Evolutionary conservation across 2,329 filamentous ascomycete species (phyloP).

Genomic region (Clonostachys solani): DNA sequence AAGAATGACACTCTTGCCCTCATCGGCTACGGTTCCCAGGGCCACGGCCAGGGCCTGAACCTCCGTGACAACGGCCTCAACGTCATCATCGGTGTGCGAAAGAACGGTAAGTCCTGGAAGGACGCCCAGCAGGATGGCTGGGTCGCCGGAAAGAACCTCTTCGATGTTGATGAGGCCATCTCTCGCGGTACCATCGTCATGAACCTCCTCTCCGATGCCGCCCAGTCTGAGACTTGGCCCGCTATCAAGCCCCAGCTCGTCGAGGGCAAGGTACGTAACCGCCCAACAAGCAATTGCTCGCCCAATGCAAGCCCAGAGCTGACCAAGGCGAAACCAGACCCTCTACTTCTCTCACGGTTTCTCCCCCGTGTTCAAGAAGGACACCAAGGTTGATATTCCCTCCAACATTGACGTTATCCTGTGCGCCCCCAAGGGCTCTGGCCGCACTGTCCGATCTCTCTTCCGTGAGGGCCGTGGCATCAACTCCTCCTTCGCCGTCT

Average conservation of each 20-base stretch:
- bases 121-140: conserved; percentile 96
- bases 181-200: conserved; percentile 91
- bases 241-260: conserved; percentile 95
- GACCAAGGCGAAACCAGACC: conserved; percentile 52
- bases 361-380: conserved; percentile 99
- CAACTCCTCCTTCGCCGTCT: conserved; percentile 98
- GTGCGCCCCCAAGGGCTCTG: conserved; percentile 97
- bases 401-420: conserved; percentile 98
- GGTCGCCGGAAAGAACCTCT: conserved; percentile 97
- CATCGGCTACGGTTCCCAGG: conserved; percentile 97
- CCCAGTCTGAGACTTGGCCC: conserved; percentile 98
- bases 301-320: neutral
- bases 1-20: conserved; percentile 99
- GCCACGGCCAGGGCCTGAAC: conserved; percentile 98
- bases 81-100: conserved; percentile 97
- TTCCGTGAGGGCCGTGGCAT: conserved; percentile 99
- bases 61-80: conserved; percentile 99
- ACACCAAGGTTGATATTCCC: conserved; percentile 98
- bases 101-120: conserved; percentile 98
- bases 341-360: conserved; percentile 99
- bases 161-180: conserved; percentile 97
- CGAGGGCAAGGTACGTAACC: conserved; percentile 85
- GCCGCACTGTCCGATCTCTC: conserved; percentile 95
- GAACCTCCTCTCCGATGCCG: conserved; percentile 97
- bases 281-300: neutral